These are phyloP conservation scores for Lactarius indigo DNA, from an alignment of 768 basidiomycete genomes.

Conservation along the genomic window DNA sequence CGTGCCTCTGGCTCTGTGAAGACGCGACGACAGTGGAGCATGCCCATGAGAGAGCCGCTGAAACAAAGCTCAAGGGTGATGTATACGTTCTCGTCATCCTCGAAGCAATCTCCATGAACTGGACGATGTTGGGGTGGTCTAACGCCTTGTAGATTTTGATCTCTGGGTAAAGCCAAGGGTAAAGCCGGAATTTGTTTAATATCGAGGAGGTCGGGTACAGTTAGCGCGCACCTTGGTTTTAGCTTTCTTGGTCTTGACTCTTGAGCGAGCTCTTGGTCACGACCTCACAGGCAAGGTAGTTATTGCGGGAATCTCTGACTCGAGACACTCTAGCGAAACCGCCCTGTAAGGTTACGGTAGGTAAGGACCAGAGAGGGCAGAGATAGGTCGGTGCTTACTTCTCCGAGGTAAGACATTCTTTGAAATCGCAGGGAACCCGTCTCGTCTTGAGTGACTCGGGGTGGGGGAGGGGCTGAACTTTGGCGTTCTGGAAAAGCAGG, in stretches of 20 bases:
- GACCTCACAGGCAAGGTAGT: constrained; percentile 84
- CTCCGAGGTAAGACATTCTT: constrained; percentile 82
- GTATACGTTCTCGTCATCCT: constrained; percentile 94
- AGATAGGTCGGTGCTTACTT: constrained; percentile 50
- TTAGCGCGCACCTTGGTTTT: constrained; percentile 80
- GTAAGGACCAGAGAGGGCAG: background rate
- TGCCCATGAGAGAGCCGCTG: constrained; percentile 86
- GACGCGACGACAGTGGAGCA: constrained; percentile 80
- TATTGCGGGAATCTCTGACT: constrained; percentile 68
- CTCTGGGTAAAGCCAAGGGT: constrained; percentile 96
- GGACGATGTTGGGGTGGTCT: constrained; percentile 88
- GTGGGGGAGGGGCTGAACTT: constrained; percentile 81
- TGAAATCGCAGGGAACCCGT: constrained; percentile 52
- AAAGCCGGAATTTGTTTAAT: constrained; percentile 54
- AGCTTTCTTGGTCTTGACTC: constrained; percentile 95
- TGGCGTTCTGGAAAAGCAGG: constrained; percentile 76
- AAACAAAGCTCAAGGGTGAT: constrained; percentile 94
- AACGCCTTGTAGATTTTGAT: constrained; percentile 96
- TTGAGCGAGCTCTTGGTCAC: constrained; percentile 89
- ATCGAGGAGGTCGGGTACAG: background rate
- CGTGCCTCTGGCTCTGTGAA: constrained; percentile 92
- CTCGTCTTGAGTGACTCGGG: constrained; percentile 69
- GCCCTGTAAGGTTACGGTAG: constrained; percentile 44
- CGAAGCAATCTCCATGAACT: constrained; percentile 92
- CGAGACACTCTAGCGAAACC: constrained; percentile 98